Conservation (phyloP, 129 eudicot species). For the Centaurea solstitialis region DNA sequence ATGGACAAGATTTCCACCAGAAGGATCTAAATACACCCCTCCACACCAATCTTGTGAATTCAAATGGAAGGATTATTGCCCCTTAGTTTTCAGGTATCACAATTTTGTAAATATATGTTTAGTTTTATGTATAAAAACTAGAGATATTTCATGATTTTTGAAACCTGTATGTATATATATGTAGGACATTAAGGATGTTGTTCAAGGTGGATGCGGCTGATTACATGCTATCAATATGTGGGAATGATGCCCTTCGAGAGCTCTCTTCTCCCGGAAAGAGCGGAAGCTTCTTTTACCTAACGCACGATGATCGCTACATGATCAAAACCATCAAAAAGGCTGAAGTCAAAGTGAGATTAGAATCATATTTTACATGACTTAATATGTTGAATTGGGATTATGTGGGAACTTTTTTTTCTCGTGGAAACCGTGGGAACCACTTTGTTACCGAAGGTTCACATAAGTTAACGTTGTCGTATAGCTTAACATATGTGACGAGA, state of each 20-base stretch:
- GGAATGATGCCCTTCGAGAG: conserved; percentile 86
- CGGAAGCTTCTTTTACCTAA: conserved; percentile 95
- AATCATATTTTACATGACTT: neutral
- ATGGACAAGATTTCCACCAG: conserved; percentile 89
- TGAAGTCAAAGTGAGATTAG: conserved; percentile 85
- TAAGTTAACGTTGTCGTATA: no score
- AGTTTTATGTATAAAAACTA: neutral
- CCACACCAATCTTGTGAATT: conserved; percentile 81
- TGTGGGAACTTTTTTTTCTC: no score
- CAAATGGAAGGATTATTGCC: conserved; percentile 90
- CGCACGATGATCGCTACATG: conserved; percentile 96
- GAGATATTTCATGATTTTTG: neutral
- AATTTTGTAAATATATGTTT: neutral
- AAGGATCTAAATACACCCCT: conserved; percentile 84
- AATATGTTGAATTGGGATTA: neutral
- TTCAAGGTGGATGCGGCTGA: conserved; percentile 99
- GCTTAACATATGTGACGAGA: no score
- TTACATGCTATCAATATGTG: conserved; percentile 96
- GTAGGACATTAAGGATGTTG: conserved; percentile 83
- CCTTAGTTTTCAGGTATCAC: conserved; percentile 81
- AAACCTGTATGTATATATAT: neutral
- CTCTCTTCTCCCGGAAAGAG: conserved; percentile 97
- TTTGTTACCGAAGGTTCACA: no score
- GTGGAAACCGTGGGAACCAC: no score
- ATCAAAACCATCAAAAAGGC: conserved; percentile 94